Percentiles rank a stretch among this genome's conserved stretches.
phyloP scores from a whole-genome alignment of 2,329 filamentous ascomycete species.

The Dendrostoma leiphaemia region DNA sequence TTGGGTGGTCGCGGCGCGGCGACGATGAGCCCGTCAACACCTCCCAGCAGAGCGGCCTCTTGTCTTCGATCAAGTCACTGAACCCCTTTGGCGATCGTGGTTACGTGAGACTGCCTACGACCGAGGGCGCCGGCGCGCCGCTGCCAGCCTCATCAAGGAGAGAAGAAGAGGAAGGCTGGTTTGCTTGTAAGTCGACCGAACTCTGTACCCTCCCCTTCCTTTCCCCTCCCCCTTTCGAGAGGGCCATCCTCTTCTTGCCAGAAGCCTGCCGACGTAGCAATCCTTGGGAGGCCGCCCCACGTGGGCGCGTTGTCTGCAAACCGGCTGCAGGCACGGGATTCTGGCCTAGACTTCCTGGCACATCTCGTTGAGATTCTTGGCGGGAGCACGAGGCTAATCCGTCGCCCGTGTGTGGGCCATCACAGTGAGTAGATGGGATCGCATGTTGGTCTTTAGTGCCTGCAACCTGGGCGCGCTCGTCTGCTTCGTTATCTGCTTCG shows the following conservation, averaged over 20 bases:
- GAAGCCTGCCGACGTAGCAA: conserved; percentile 27
- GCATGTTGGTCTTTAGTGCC: conserved; percentile 84
- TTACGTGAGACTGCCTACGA: conserved; percentile 87
- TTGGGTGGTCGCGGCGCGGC: conserved; percentile 90
- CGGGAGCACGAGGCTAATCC: conserved; percentile 26
- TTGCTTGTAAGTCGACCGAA: conserved; percentile 74
- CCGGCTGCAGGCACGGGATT: conserved; percentile 32
- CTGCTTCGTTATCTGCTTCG: conserved; percentile 92
- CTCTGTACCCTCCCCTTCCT: no score
- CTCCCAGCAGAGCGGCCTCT: conserved; percentile 66
- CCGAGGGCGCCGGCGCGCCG: conserved; percentile 78
- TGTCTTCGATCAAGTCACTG: conserved; percentile 77
- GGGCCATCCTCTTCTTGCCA: conserved; percentile 39
- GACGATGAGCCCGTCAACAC: conserved; percentile 74
- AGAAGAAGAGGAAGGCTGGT: conserved; percentile 94
- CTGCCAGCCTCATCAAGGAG: conserved; percentile 79
- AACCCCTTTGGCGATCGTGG: conserved; percentile 87
- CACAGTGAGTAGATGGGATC: conserved; percentile 96
- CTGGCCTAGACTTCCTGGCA: conserved; percentile 19
- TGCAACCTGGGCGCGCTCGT: conserved; percentile 87
- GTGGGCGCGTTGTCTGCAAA: conserved; percentile 41
- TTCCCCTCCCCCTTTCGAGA: conserved; percentile 24
- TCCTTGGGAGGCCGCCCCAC: conserved; percentile 39
- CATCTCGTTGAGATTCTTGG: background rate
- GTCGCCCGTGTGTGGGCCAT: conserved; percentile 9